These are phyloP conservation scores for Acer negundo DNA, from an alignment of 345 rosid genomes.

Conservation along the genomic window DNA sequence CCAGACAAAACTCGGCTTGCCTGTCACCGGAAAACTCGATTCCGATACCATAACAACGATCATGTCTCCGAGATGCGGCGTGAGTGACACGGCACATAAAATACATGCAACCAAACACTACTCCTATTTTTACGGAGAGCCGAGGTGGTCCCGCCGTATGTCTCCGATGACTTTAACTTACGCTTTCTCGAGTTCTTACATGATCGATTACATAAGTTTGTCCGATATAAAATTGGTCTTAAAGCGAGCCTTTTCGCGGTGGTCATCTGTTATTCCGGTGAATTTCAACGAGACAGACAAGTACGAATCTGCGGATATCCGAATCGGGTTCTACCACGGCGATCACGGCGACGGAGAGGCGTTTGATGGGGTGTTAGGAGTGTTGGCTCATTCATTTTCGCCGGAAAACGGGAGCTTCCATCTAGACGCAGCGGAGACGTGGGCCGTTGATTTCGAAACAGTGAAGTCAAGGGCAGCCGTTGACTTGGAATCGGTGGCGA, in stretches of 20 bases:
- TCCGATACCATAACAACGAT: conserved; percentile 55
- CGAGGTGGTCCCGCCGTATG: conserved; percentile 54
- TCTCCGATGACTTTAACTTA: conserved; percentile 61
- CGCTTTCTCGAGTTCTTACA: conserved; percentile 54
- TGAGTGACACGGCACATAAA: conserved; percentile 38
- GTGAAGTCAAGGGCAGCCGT: conserved; percentile 60
- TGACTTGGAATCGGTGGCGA: conserved; percentile 93
- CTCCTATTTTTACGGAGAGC: conserved; percentile 68
- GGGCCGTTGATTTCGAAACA: conserved; percentile 62
- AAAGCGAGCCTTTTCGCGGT: conserved; percentile 58
- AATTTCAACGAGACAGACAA: conserved; percentile 55
- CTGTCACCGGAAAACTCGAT: conserved; percentile 68
- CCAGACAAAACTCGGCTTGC: conserved; percentile 66
- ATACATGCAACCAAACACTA: conserved; percentile 50
- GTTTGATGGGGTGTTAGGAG: conserved; percentile 88
- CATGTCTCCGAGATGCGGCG: conserved; percentile 84
- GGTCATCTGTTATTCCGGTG: conserved; percentile 81
- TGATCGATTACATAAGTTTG: conserved; percentile 52
- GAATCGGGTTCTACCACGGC: conserved; percentile 60
- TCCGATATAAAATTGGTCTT: conserved; percentile 50
- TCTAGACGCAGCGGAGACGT: conserved; percentile 76
- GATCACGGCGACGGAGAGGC: conserved; percentile 89
- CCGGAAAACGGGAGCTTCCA: conserved; percentile 87
- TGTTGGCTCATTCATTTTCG: conserved; percentile 84
- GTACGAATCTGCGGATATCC: conserved; percentile 51